Evolutionary conservation across 1,284 basidiomycete species (phyloP).

Genomic region (Ustilago nuda): DNA sequence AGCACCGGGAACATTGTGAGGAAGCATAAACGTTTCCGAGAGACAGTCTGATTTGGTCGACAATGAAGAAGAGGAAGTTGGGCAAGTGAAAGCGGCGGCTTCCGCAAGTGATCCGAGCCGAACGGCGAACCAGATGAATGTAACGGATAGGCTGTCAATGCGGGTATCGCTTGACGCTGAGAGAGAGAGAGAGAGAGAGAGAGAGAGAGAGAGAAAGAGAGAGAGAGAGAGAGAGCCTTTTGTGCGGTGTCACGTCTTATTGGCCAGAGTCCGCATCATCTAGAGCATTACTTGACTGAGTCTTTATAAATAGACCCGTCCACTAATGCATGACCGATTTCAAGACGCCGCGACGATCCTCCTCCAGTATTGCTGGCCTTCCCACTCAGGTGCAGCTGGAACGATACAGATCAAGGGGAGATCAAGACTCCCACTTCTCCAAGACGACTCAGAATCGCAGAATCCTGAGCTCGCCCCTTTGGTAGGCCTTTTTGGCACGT

Average conservation of each 20-base stretch:
- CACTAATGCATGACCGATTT: neutral
- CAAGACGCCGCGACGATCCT: neutral
- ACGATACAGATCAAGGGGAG: neutral
- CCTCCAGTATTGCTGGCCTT: neutral
- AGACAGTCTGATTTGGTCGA: neutral
- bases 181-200: too few species aligned
- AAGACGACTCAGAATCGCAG: neutral
- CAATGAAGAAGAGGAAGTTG: neutral
- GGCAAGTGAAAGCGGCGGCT: neutral
- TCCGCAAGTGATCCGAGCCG: neutral
- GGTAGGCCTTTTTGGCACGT: neutral
- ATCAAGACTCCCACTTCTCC: neutral
- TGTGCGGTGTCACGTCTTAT: neutral
- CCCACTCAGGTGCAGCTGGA: neutral
- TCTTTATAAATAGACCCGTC: neutral
- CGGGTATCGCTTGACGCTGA: neutral
- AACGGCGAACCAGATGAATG: neutral
- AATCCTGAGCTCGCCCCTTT: neutral
- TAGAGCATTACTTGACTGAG: neutral
- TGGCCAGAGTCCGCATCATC: neutral
- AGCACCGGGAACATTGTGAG: neutral
- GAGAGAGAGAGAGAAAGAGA: too few species aligned
- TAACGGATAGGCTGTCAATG: neutral
- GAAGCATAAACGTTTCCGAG: neutral
- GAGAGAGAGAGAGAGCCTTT: too few species aligned